Percentiles rank a stretch among this genome's conserved stretches.
Conservation (phyloP, 345 rosid genomes). For the Lepidium africanum region DNA sequence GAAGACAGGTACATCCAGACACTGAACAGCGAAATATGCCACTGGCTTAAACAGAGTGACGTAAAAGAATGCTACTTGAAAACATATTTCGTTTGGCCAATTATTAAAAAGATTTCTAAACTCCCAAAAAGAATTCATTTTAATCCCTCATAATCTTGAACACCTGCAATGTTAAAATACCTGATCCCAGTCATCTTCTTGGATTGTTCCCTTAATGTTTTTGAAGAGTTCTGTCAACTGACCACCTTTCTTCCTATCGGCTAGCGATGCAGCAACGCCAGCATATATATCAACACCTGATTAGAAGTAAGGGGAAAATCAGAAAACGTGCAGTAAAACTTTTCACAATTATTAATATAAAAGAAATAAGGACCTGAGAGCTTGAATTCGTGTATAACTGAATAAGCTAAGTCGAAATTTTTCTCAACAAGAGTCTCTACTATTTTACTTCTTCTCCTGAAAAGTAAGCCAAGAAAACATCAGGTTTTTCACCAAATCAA, state of each 20-base stretch:
- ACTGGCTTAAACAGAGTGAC: background rate
- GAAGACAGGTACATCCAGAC: background rate
- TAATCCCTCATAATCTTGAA: background rate
- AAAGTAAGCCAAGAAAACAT: constrained; percentile 22
- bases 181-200: constrained; percentile 98
- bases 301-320: constrained; percentile 11
- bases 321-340: background rate
- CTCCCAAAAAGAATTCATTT: background rate
- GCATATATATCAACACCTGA: constrained; percentile 97
- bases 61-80: background rate
- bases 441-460: constrained; percentile 82
- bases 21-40: background rate
- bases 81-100: background rate
- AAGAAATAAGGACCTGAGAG: constrained; percentile 58
- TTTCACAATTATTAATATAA: background rate
- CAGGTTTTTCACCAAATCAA: background rate
- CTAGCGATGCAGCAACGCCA: constrained; percentile 91
- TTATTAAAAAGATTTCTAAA: background rate
- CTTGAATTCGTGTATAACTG: constrained; percentile 76
- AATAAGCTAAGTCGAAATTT: constrained; percentile 93
- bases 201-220: constrained; percentile 84
- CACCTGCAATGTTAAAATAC: constrained; percentile 32
- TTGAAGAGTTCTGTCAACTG: constrained; percentile 89
- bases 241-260: constrained; percentile 82
- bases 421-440: constrained; percentile 88